Base-by-base conservation (phyloP, 768 basidiomycete genomes). In the Tulasnella sp. region DNA sequence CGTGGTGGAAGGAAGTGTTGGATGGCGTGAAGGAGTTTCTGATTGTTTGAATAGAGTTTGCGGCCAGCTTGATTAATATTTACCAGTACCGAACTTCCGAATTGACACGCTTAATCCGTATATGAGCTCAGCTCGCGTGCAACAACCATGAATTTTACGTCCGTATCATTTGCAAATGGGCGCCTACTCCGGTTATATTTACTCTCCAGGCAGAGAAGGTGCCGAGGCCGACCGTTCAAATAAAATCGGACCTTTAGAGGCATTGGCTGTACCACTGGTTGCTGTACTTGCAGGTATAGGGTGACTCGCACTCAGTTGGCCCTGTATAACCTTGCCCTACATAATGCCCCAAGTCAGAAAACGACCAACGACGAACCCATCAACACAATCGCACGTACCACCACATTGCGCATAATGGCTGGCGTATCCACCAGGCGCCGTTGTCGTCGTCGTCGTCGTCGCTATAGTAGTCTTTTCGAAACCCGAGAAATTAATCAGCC, bases 1-100 rank as follows among this genome's bases (percentile, higher is more conserved):
- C 5, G 52, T 95, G 93, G 85, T 95, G 94, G 93, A 83, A 84
- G 31, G 90, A 91, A 81, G 85, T 92, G 12, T 81, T 90, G 71
- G 83, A 82, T 0, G 88, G 88, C 31, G 88, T 92, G 3, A 87
- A 90, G 46, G 91, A 93, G 82, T 88, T 93, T 79, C 84, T 95
- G 80, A 81, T 86, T 27, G 27, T 36, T 68, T 68, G 27, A 68
- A 52, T n/a, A 7, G 82, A 83, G 44, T 44, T n/a, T 18, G 8
- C 4, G 44, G 19, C 16, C 44, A 44, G 16, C 44, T 44, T 44
- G 44, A 44, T 44, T 44, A 18, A 44, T 44, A 44, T 44, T n/a
- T n/a, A 44, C 44, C 44, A 44, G 16, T 18, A 12, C 14, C 4
- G 44, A 18, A 18, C 19, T 44, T 44, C 16, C 19, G 44, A 18